These are phyloP conservation scores for Epichloe sylvatica DNA, from an alignment of 2,329 filamentous ascomycete genomes.

Conservation along the genomic window DNA sequence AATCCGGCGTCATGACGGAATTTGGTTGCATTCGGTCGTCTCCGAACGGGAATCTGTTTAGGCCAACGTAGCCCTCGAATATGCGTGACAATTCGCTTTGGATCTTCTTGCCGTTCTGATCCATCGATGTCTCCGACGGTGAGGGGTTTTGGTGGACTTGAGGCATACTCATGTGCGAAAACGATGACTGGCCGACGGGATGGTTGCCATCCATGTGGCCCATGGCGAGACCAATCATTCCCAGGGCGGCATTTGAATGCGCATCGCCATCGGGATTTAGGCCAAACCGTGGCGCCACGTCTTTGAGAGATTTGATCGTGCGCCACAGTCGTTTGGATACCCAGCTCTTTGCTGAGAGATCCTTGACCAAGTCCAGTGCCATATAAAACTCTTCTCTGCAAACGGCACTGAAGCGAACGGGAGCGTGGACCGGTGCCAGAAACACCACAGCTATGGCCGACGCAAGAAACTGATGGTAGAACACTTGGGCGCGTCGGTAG, in stretches of 20 bases:
- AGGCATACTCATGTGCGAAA: slow-evolving; percentile 17
- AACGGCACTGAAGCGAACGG: slow-evolving; percentile 51
- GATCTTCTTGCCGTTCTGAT: slow-evolving; percentile 34
- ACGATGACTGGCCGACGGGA: slow-evolving; percentile 12
- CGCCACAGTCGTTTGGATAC: slow-evolving; percentile 62
- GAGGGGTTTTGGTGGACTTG: not conserved
- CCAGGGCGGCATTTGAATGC: slow-evolving; percentile 37
- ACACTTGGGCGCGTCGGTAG: slow-evolving; percentile 57
- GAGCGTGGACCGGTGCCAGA: slow-evolving; percentile 61
- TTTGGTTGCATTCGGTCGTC: slow-evolving; percentile 13
- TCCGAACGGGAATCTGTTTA: slow-evolving; percentile 20
- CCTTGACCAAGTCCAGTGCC: slow-evolving; percentile 60
- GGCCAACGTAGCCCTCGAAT: slow-evolving; percentile 25
- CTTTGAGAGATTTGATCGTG: slow-evolving; percentile 55
- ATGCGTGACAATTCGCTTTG: slow-evolving; percentile 40
- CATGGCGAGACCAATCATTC: slow-evolving; percentile 40
- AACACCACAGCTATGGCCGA: slow-evolving; percentile 64
- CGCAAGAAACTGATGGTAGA: slow-evolving; percentile 69
- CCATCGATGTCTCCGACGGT: slow-evolving; percentile 8
- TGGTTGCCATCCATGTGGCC: slow-evolving; percentile 17
- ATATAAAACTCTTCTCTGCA: slow-evolving; percentile 69
- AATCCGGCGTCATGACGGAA: slow-evolving; percentile 12
- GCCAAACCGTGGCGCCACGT: slow-evolving; percentile 56
- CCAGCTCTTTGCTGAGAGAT: slow-evolving; percentile 56
- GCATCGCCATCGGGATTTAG: slow-evolving; percentile 35